Evolutionary conservation across 768 basidiomycete genomes (phyloP).

Genomic region (Serendipita sp.): DNA sequence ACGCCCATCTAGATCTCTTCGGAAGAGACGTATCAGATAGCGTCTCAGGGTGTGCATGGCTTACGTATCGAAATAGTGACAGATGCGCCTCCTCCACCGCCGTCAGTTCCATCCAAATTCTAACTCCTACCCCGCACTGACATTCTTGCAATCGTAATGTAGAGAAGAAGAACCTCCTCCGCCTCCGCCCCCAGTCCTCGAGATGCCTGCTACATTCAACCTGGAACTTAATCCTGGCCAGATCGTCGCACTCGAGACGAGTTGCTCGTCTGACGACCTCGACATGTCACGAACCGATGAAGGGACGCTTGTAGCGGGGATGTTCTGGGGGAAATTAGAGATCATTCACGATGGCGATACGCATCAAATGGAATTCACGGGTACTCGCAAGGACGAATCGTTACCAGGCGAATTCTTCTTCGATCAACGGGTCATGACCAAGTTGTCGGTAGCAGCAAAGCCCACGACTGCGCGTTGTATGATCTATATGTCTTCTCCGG

Average conservation of each 20-base stretch:
- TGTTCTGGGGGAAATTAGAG: constrained; percentile 77
- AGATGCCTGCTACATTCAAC: constrained; percentile 77
- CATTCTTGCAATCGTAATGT: neutral
- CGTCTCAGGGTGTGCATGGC: constrained; percentile 66
- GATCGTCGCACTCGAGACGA: constrained; percentile 63
- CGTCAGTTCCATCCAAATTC: constrained; percentile 14
- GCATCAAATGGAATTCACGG: constrained; percentile 69
- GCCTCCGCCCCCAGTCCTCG: constrained; percentile 49
- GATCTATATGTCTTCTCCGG: constrained; percentile 54
- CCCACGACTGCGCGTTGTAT: constrained; percentile 62
- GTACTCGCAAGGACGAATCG: constrained; percentile 31
- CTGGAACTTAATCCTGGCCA: constrained; percentile 68
- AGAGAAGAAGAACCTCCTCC: constrained; percentile 15
- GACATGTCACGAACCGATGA: constrained; percentile 90
- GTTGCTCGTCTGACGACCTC: constrained; percentile 61
- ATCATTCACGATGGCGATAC: constrained; percentile 63
- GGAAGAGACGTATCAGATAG: constrained; percentile 80
- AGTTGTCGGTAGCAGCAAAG: constrained; percentile 57
- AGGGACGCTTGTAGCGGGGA: constrained; percentile 67
- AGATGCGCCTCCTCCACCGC: constrained; percentile 70
- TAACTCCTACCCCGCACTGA: neutral
- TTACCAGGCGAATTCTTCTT: constrained; percentile 42
- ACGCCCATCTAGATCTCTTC: constrained; percentile 40
- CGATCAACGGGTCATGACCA: constrained; percentile 61
- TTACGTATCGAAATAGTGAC: constrained; percentile 73